Evolutionary conservation across 176 grass and related monocot species (phyloP).

Genomic region (Saccharum officinarum): DNA sequence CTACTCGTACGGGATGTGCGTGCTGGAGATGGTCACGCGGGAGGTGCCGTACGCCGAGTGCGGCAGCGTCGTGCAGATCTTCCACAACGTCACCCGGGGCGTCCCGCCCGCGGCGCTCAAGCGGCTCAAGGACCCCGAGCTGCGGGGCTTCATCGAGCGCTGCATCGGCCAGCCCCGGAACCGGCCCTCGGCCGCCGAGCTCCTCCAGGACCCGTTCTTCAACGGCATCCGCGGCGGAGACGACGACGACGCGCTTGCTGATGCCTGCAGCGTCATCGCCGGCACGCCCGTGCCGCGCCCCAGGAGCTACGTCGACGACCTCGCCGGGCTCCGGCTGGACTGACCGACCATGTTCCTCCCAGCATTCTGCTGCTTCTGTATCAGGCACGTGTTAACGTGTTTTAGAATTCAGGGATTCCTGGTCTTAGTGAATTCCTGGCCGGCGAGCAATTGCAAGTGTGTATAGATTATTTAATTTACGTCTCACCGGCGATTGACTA

Average conservation of each 20-base stretch:
- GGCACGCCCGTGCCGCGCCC: neutral
- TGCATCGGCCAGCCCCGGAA: constrained; percentile 66
- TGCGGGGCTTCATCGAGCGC: constrained; percentile 73
- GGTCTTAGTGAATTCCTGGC: constrained; percentile 1
- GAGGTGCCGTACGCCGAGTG: constrained; percentile 91
- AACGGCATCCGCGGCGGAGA: constrained; percentile 52
- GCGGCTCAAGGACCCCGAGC: constrained; percentile 65
- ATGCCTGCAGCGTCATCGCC: neutral
- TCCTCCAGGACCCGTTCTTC: constrained; percentile 83
- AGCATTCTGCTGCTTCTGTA: neutral
- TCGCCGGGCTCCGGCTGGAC: constrained; percentile 28
- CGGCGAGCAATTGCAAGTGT: constrained; percentile 39
- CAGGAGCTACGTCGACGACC: constrained; percentile 31
- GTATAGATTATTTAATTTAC: constrained; percentile 34
- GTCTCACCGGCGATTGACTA: neutral
- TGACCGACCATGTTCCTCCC: neutral
- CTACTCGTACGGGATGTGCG: constrained; percentile 95
- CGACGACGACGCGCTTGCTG: neutral
- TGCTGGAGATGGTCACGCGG: constrained; percentile 96
- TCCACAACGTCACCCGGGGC: constrained; percentile 58
- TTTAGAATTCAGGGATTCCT: constrained; percentile 17
- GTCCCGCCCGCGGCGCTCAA: constrained; percentile 52
- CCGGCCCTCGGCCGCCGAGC: constrained; percentile 69
- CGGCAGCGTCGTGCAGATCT: constrained; percentile 77
- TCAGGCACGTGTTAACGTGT: neutral